phyloP scores from a whole-genome alignment of 73 alveolate species.

The Paramecium bursaria region DNA sequence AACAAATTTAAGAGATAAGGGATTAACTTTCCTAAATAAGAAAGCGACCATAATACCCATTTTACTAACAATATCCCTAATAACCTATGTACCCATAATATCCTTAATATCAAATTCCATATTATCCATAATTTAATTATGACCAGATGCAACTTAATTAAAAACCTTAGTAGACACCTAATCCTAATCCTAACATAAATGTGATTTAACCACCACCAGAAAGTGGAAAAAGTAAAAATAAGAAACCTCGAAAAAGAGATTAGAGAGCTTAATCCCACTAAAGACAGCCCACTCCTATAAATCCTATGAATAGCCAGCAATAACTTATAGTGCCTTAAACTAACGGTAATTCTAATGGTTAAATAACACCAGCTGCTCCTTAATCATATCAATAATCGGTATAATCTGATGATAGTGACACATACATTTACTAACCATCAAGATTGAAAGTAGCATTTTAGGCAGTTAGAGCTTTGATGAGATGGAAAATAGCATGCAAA shows the following conservation, averaged over 20 bases:
- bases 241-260: not conserved
- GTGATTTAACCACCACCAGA: not conserved
- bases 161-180: conserved; percentile 25
- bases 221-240: not conserved
- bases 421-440: not conserved
- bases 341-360: too few relatives aligned
- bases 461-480: conserved; percentile 1
- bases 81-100: too few relatives aligned
- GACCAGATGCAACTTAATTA: not conserved
- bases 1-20: too few relatives aligned
- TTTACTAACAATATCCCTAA: too few relatives aligned
- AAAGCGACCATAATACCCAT: too few relatives aligned
- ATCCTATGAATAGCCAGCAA: not conserved
- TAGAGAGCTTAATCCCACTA: not conserved
- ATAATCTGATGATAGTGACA: conserved; percentile 1
- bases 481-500: conserved; percentile 56
- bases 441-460: conserved; percentile 1
- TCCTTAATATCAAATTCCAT: not conserved
- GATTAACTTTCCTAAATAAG: too few relatives aligned
- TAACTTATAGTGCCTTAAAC: not conserved
- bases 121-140: conserved; percentile 33
- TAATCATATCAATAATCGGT: not conserved
- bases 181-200: conserved; percentile 19
- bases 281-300: not conserved
- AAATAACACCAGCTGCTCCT: not conserved